Percentiles rank a stretch among this genome's conserved stretches.
Conservation (phyloP, 2,329 filamentous ascomycete species). For the Neofusicoccum cordaticola region DNA sequence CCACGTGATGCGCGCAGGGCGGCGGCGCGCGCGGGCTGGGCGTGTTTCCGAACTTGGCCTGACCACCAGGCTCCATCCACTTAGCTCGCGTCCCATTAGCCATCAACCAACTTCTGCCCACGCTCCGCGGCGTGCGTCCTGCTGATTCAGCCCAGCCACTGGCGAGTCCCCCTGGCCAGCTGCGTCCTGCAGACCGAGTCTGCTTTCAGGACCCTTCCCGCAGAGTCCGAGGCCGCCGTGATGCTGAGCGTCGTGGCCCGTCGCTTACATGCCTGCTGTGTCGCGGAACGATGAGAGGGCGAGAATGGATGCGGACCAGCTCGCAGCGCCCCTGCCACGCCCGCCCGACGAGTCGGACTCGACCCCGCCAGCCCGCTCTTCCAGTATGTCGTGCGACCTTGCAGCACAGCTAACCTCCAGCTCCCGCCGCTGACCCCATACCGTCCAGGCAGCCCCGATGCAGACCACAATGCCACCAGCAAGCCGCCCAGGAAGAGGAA, state of each 20-base stretch:
- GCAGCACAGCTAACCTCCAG: background rate
- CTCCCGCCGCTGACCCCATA: background rate
- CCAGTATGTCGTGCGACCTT: background rate
- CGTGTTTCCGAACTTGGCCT: background rate
- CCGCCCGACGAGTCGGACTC: background rate
- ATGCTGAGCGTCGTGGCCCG: slow-evolving; percentile 1
- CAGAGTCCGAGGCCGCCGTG: background rate
- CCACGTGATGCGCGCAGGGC: background rate
- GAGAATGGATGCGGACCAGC: background rate
- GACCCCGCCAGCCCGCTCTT: background rate
- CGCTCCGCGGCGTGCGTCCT: background rate
- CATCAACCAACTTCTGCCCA: background rate
- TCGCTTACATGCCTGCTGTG: slow-evolving; percentile 6
- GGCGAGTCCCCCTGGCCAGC: background rate
- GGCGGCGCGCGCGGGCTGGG: background rate
- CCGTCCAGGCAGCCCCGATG: slow-evolving; percentile 5
- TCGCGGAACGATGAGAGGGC: background rate
- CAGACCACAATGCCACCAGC: background rate
- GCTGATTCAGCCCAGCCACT: slow-evolving; percentile 1
- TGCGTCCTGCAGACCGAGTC: background rate
- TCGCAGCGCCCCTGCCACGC: background rate
- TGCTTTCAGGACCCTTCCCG: background rate
- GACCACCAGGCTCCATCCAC: background rate
- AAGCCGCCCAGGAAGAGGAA: slow-evolving; percentile 1
- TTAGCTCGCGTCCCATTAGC: background rate